Evolutionary conservation across 225 moss, liverwort and hornwort genomes (phyloP), one percentile per base, ranked within the genome.

Genomic region (Anthoceros angustus): DNA sequence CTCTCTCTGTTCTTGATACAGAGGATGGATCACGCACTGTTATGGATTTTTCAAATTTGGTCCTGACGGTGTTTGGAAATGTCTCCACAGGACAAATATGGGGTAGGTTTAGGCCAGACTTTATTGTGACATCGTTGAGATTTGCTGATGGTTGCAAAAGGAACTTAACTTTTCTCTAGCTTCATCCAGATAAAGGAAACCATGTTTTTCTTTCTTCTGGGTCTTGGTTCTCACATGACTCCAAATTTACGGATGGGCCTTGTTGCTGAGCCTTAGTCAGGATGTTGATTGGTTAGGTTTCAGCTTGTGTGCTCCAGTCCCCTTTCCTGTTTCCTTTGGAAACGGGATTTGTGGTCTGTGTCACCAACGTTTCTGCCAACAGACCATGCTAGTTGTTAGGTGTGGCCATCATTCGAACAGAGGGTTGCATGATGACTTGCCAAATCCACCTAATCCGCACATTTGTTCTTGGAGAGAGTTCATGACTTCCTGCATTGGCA

Each of bases 171-270:
- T 55, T 55, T 15, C 4, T 32, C 6, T 23, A 55, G 18, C 55
- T 55, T 20, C 45, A 46, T 46, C 11, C 45, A 46, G 45, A 46
- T 46, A 46, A 55, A 23, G n/a, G n/a, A 55, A 8, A 55, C 23
- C n/a, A 18, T 6, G 16, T 20, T 20, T 55, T 7, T 55, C 55
- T 23, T 15, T 9, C 16, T 55, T 5, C 45, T 46, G 32, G 32
- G 32, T 32, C 32, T 32, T 32, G 32, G 32, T 32, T 77, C 66
- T 83, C 71, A 62, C 25, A 66, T 66, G 43, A 70, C 48, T 40
- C 63, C 73, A 61, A 40, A 7, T 25, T 42, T 38, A 40, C 42
- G 68, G 73, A 32, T 32, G 32, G 32, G 32, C 32, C n/a, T n/a
- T n/a, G n/a, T n/a, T n/a, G n/a, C n/a, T n/a, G n/a, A n/a, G n/a